Conservation (phyloP, 129 eudicot species). For the Deinandra increscens region DNA sequence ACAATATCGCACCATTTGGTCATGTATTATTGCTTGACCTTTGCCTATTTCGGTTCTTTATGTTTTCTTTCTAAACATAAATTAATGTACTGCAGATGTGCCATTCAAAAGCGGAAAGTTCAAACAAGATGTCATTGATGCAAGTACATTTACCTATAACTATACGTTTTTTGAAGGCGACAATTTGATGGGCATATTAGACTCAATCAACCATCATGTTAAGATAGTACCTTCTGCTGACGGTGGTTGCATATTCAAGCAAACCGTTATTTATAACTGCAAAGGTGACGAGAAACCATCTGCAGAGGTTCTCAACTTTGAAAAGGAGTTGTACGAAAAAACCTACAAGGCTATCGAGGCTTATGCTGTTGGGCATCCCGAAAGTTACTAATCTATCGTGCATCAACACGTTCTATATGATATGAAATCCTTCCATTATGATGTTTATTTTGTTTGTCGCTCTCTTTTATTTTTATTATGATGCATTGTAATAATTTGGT, state of each 20-base stretch:
- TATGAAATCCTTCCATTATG: neutral
- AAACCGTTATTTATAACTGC: no score
- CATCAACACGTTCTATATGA: neutral
- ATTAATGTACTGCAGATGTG: neutral
- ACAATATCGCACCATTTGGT: no score
- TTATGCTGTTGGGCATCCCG: no score
- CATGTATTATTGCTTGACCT: no score
- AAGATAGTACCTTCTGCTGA: neutral
- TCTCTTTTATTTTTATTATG: no score
- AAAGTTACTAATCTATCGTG: no score
- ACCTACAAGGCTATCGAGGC: no score
- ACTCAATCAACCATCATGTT: constrained; percentile 1
- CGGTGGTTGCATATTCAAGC: neutral
- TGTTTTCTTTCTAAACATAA: neutral
- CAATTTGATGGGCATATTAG: neutral
- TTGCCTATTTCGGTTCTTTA: neutral
- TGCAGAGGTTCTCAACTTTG: no score
- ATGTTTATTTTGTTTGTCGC: neutral
- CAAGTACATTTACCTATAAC: neutral
- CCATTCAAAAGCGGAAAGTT: neutral
- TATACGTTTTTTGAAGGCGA: neutral
- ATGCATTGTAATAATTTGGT: no score
- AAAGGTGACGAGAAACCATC: no score
- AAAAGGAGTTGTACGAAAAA: no score
- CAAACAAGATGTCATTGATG: neutral